Conservation (phyloP, 2,329 filamentous ascomycete genomes). For the Colletotrichum musicola region DNA sequence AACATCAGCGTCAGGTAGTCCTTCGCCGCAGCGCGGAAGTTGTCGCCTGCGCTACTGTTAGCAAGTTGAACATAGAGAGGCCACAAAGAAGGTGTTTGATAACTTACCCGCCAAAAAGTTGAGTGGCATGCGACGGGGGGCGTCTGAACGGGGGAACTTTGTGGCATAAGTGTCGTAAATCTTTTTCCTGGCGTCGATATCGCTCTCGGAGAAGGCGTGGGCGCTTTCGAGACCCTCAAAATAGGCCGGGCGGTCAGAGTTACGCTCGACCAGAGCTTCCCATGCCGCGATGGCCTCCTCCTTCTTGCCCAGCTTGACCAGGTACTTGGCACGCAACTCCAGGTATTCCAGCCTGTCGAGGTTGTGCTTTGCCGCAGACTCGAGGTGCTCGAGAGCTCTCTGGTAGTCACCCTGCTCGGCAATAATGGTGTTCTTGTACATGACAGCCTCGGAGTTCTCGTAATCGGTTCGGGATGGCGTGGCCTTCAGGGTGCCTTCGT, state of each 20-base stretch:
- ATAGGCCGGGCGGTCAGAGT: slow-evolving; percentile 88
- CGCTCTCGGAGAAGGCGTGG: slow-evolving; percentile 54
- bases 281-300: slow-evolving; percentile 88
- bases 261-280: slow-evolving; percentile 83
- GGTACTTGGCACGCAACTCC: slow-evolving; percentile 87
- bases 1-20: slow-evolving; percentile 87
- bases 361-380: slow-evolving; percentile 80
- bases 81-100: not conserved
- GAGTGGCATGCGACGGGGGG: slow-evolving; percentile 85
- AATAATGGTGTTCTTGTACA: slow-evolving; percentile 97
- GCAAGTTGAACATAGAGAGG: not conserved
- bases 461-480: slow-evolving; percentile 82
- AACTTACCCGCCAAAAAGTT: slow-evolving; percentile 83
- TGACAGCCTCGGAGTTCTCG: slow-evolving; percentile 91
- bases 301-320: slow-evolving; percentile 80
- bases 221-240: slow-evolving; percentile 79
- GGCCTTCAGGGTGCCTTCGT: slow-evolving; percentile 91
- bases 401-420: slow-evolving; percentile 88
- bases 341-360: slow-evolving; percentile 87
- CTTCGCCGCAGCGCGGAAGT: slow-evolving; percentile 83
- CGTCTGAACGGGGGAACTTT: slow-evolving; percentile 86
- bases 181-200: slow-evolving; percentile 74
- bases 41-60: slow-evolving; percentile 69
- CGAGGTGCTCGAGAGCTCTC: slow-evolving; percentile 87
- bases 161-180: slow-evolving; percentile 83